A percentile compares a stretch with the other conserved stretches of the same genome.
These are phyloP conservation scores for Pichia eremophila DNA, from an alignment of 805 yeast species.

Conservation along the genomic window DNA sequence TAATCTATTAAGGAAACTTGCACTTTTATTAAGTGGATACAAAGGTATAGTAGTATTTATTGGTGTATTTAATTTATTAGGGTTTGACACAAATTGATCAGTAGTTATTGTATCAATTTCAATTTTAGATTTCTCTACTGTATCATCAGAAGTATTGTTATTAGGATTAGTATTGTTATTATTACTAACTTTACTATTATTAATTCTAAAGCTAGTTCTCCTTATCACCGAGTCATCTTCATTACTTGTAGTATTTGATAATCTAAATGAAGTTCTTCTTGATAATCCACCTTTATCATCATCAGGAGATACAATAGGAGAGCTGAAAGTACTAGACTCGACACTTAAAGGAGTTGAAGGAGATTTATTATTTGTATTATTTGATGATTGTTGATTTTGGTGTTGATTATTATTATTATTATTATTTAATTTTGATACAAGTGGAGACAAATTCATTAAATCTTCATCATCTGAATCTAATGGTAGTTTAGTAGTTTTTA, in stretches of 20 bases:
- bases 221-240: constrained; percentile 9
- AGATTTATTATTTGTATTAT: constrained; percentile 3
- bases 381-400: no score
- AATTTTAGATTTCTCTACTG: neutral
- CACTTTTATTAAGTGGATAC: neutral
- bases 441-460: neutral
- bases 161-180: neutral
- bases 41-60: neutral
- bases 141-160: neutral
- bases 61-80: no score
- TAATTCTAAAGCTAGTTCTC: constrained; percentile 14
- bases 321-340: constrained; percentile 11
- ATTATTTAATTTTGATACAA: neutral
- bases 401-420: no score
- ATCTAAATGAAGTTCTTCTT: constrained; percentile 15
- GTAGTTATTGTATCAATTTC: no score
- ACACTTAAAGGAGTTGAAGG: constrained; percentile 16
- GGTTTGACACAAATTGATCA: neutral
- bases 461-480: constrained; percentile 3
- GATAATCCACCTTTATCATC: constrained; percentile 11
- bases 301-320: constrained; percentile 10
- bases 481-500: neutral
- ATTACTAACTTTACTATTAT: neutral
- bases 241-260: neutral
- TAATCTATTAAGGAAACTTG: neutral